Conservation (phyloP, 2,329 filamentous ascomycete species). For the Phialocephala subalpina region DNA sequence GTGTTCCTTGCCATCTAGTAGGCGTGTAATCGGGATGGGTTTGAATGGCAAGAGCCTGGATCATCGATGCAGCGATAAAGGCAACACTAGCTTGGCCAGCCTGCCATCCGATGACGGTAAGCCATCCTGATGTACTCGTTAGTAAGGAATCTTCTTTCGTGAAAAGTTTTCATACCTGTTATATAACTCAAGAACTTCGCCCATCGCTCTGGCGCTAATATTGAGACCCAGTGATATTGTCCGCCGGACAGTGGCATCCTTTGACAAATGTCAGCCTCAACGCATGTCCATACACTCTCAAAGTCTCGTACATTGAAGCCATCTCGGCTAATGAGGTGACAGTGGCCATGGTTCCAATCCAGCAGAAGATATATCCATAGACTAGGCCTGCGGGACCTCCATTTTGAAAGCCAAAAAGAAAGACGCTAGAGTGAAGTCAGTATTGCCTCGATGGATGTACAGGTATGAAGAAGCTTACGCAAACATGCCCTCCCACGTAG, state of each 20-base stretch:
- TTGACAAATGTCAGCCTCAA: conserved; percentile 8
- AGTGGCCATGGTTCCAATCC: conserved; percentile 26
- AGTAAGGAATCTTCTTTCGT: not conserved
- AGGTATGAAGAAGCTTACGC: conserved; percentile 11
- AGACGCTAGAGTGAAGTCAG: conserved; percentile 22
- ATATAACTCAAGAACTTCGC: conserved; percentile 63
- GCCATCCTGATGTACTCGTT: conserved; percentile 51
- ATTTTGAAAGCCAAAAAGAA: conserved; percentile 33
- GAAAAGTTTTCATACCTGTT: conserved; percentile 47
- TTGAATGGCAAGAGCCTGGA: conserved; percentile 51
- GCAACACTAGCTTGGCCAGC: conserved; percentile 40
- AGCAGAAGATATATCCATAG: conserved; percentile 32
- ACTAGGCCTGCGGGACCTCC: conserved; percentile 35
- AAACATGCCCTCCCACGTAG: conserved; percentile 35
- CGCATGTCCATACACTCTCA: conserved; percentile 26
- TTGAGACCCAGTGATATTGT: conserved; percentile 62
- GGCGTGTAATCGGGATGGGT: conserved; percentile 47
- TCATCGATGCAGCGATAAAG: conserved; percentile 55
- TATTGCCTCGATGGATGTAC: not conserved
- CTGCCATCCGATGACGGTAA: conserved; percentile 59
- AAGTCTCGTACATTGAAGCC: conserved; percentile 34
- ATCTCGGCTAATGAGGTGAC: conserved; percentile 34
- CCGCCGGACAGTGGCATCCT: conserved; percentile 62
- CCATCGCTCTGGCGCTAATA: conserved; percentile 52
- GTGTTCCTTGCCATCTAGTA: conserved; percentile 51